Base-by-base conservation (phyloP, 140 eudicot genomes). In the Stevia rebaudiana region DNA sequence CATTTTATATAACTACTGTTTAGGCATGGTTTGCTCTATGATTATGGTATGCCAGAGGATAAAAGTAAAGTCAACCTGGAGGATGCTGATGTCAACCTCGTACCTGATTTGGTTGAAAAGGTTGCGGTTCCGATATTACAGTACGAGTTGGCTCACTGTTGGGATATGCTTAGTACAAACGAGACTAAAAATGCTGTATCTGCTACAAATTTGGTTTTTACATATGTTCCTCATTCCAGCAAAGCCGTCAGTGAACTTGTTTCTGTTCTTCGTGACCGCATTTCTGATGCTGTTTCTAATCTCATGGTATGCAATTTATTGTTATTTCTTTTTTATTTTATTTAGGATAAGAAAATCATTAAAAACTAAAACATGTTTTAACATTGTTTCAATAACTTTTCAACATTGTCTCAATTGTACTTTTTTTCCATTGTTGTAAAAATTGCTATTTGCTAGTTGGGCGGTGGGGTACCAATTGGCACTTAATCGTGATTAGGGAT, bases 101-200 rank as follows among this genome's bases (percentile, higher is more conserved):
- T 92, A 67, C 98, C 98, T 30, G 81, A 80, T 70, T 60, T 92
- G 69, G 95, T 92, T 67, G 96, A 83, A 52, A 88, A 83, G 79
- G 78, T 88, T 71, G 96, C 98, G 2, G 44, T 92, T 80, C 98
- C 98, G 30, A 81, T 88, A 46, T 66, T 92, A 64, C 94, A 75
- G 53, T 87, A 88, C 19, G 94, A 83, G 67, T 68, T 92, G 64
- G 79, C 81, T 67, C 72, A 67, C 36, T 88, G 98, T 63, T 92
- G 98, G 98, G 96, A 92, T 65, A 69, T 81, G 68, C 81, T 91
- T 72, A 91, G 99, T 50, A 80, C 90, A 18, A 87, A 80, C 55
- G 96, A 92, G 82, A 88, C 99, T 19, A 72, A 76, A 54, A 64
- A 23, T 56, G 95, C 97, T 46, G 95, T 92, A 36, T 63, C 85